Conservation (phyloP, 345 rosid species). For the Sonneratia alba region DNA sequence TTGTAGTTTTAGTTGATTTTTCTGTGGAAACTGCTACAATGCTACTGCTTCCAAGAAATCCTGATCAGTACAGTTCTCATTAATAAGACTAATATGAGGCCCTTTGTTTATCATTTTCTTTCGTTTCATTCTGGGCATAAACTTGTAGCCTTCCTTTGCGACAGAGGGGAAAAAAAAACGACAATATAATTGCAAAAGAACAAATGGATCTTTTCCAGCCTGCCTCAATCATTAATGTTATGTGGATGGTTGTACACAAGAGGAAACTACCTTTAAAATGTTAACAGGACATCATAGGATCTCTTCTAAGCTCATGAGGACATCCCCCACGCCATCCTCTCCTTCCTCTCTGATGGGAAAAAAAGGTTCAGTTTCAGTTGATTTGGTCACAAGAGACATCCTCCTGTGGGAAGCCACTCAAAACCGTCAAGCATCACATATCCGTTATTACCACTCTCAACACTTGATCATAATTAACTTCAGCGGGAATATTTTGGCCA, state of each 20-base stretch:
- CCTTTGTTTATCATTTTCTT: too few species aligned
- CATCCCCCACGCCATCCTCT: not conserved
- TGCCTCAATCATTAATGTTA: not conserved
- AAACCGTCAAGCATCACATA: too few species aligned
- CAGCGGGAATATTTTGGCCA: too few species aligned
- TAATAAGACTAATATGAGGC: too few species aligned
- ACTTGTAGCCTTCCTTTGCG: too few species aligned
- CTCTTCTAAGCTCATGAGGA: not conserved
- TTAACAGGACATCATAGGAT: not conserved
- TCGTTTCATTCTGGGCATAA: too few species aligned
- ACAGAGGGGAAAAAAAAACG: not conserved
- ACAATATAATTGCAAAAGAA: not conserved
- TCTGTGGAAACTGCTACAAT: not conserved
- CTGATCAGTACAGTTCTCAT: too few species aligned
- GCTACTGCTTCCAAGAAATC: not conserved
- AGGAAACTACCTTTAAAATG: conserved; percentile 3
- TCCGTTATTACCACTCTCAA: too few species aligned
- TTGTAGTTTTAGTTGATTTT: too few species aligned
- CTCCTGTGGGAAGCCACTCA: not conserved
- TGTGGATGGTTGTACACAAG: not conserved
- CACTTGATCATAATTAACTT: too few species aligned
- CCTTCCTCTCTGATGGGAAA: not conserved
- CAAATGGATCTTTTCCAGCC: not conserved
- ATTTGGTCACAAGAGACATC: not conserved
- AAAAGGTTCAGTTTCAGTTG: not conserved